Base-by-base conservation (phyloP, 1,139 yeast genomes). In the Insectozyma bohioensis region DNA sequence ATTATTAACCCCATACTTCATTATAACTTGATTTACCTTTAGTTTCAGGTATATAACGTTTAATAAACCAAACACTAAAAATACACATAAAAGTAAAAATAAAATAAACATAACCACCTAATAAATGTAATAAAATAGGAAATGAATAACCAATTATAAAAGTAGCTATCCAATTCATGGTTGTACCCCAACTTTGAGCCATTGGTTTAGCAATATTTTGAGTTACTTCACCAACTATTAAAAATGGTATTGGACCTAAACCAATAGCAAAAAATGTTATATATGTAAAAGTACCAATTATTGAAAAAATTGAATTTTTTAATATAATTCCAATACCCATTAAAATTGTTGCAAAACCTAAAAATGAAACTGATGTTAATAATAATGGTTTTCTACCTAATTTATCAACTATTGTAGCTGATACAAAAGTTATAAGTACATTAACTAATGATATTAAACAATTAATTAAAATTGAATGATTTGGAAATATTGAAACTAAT, bases 101-200 rank as follows among this genome's bases (percentile, higher is more conserved):
- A 37, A 79, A 67, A 58, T 85, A 92, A n/a, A 85, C 88, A 26
- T 76, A 77, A 0, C 95, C 88, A 8, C 95, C 96, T 26, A 88
- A 55, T 6, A 60, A 46, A 17, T 63, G 62, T 52, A 81, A 80
- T 29, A 85, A 57, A 5, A 81, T 61, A 1, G 98, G 98, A 66
- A 92, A 92, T 24, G 78, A 52, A 44, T 72, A 83, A 0, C 95
- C 97, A 24, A 90, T 80, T 1, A 79, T 47, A 50, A 92, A 90
- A 0, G 96, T 88, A 5, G 95, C 85, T 8, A 85, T 48, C 97
- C 97, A 90, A 56, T 90, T 92, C 65, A 87, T 76, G 9, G 88
- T 78, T 0, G 94, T 85, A 7, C 95, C 97, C 70, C 87, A 82
- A 52, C 95, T 82, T 58, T 92, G 98, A 1, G 97, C 97, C 31